Base-by-base conservation (phyloP, 371 early-diverging fungal genomes). In the Syncephalis fuscata region DNA sequence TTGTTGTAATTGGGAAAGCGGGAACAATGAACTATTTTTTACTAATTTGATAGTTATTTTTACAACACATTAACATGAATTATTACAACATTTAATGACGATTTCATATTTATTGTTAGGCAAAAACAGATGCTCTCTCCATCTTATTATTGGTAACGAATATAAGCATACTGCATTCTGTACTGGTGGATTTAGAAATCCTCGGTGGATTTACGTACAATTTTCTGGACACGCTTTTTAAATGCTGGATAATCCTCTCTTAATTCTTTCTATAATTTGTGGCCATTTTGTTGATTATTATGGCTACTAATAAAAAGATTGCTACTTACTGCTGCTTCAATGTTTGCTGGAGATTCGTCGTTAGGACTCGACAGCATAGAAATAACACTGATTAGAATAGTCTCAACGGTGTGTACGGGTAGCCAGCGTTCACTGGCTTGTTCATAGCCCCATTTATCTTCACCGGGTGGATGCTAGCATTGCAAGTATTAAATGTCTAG, bases 361-460 rank as follows among this genome's bases (percentile, higher is more conserved):
- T 95, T 95, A n/a, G 96, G 96, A 50, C 81, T 79, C 3, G 82
- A 79, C 17, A 95, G 65, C 80, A 95, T 85, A 46, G 79, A 80
- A 40, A 88, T 82, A 14, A 95, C 87, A 27, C 79, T 78, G 20
- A 91, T 48, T 38, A 91, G 59, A 58, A 95, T 88, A n/a, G 85
- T 86, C 55, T 87, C 84, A 39, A 92, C 89, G n/a, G 89, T 89
- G 58, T 91, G 82, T 8, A 92, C 84, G 10, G 96, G 95, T 43
- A 82, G 67, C 96, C 96, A 95, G 42, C 96, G 70, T 58, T 94
- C 95, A 25, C 65, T 70, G 7, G 89, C 81, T 39, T 77, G 59
- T 57, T 94, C 95, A 55, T 94, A 92, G 15, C 92, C 95, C 57
- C 75, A 94, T 59, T 78, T 80, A 64, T 94, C 95, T 51, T 85